Evolutionary conservation across 306 rosid species (phyloP).

Genomic region (Vigna trinervia): DNA sequence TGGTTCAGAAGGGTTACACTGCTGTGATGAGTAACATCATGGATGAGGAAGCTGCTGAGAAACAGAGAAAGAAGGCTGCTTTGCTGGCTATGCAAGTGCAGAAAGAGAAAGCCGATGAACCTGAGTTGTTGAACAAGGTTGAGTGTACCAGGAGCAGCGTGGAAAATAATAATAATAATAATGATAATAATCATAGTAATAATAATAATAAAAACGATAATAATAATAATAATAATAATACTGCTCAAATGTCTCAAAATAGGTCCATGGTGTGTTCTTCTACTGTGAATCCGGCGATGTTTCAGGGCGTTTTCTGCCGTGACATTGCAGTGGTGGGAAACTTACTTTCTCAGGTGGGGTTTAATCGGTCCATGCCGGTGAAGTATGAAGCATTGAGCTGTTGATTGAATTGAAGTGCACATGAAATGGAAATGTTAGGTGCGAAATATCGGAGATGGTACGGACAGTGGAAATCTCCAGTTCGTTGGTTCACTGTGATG

Average conservation of each 20-base stretch:
- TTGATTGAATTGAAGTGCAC: constrained; percentile 43
- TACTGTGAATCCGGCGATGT: constrained; percentile 50
- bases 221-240: no score
- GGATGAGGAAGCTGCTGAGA: constrained; percentile 83
- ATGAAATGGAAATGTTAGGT: constrained; percentile 18
- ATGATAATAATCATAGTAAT: not conserved
- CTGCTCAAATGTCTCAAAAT: constrained; percentile 25
- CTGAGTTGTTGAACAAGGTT: constrained; percentile 35
- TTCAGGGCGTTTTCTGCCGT: constrained; percentile 93
- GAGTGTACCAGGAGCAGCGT: constrained; percentile 20
- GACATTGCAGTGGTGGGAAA: constrained; percentile 83
- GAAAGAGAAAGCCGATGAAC: constrained; percentile 43
- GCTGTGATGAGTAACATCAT: constrained; percentile 62
- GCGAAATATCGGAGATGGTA: constrained; percentile 44
- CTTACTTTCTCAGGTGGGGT: constrained; percentile 77
- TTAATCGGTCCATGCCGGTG: constrained; percentile 78
- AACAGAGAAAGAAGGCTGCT: constrained; percentile 71
- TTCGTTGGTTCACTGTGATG: constrained; percentile 55
- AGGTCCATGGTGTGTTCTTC: constrained; percentile 48
- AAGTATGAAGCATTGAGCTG: constrained; percentile 95
- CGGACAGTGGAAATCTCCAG: constrained; percentile 59
- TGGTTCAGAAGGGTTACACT: constrained; percentile 89
- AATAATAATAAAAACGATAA: no score
- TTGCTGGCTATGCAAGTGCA: constrained; percentile 60
- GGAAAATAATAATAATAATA: not conserved